Conservation (phyloP, 805 yeast species). For the Clavispora santaluciae region DNA sequence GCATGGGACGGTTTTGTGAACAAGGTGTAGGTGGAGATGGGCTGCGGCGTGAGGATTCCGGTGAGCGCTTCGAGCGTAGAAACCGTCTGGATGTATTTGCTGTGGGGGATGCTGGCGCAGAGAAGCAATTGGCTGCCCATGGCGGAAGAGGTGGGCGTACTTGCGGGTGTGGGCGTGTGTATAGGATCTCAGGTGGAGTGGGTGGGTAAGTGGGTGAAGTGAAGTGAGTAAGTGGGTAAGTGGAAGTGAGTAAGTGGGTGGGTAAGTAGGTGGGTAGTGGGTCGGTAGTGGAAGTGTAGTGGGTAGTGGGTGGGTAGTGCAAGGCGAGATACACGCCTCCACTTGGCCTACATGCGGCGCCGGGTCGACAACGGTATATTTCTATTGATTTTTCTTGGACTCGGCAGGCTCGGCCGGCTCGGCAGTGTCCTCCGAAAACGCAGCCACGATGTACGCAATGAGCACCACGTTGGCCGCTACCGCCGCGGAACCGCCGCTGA, state of each 20-base stretch:
- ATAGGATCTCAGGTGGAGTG: too few relatives aligned
- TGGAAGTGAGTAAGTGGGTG: background rate
- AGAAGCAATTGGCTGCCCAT: slow-evolving; percentile 56
- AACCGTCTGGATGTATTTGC: slow-evolving; percentile 37
- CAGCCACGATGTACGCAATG: slow-evolving; percentile 67
- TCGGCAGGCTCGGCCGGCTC: slow-evolving; percentile 26
- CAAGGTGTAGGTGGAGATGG: slow-evolving; percentile 44
- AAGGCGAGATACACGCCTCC: too few relatives aligned
- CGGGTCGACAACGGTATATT: too few relatives aligned
- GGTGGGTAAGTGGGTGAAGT: too few relatives aligned
- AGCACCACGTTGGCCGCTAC: slow-evolving; percentile 68
- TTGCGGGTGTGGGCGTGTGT: background rate
- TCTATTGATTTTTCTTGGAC: slow-evolving; percentile 31
- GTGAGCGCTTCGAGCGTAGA: slow-evolving; percentile 50
- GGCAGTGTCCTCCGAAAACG: slow-evolving; percentile 61
- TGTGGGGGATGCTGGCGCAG: slow-evolving; percentile 40
- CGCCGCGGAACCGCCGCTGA: slow-evolving; percentile 81
- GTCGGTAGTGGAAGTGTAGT: too few relatives aligned
- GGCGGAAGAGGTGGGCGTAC: background rate
- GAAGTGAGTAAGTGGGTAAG: background rate
- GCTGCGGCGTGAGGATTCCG: slow-evolving; percentile 42
- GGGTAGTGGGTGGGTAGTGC: too few relatives aligned
- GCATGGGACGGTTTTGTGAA: slow-evolving; percentile 46
- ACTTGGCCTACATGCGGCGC: too few relatives aligned
- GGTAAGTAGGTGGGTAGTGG: too few relatives aligned